Percentiles rank a stretch among this genome's conserved stretches.
phyloP scores from a whole-genome alignment of 2,329 filamentous ascomycete species.

The Microsporum audouinii region DNA sequence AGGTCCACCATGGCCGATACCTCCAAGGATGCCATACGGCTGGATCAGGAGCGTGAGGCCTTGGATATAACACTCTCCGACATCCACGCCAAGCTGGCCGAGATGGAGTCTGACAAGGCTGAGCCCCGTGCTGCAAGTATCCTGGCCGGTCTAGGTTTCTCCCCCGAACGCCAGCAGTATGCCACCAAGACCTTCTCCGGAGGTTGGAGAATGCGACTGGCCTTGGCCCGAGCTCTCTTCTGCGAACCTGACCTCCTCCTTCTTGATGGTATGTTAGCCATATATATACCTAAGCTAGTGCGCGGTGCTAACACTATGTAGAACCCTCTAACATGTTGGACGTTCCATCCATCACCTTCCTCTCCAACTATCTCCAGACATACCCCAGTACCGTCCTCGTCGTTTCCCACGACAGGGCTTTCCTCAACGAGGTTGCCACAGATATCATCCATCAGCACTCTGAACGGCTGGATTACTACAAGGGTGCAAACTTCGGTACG shows the following conservation, averaged over 20 bases:
- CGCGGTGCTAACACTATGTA: conserved; percentile 20
- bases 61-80: conserved; percentile 85
- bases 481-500: conserved; percentile 74
- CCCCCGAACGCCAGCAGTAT: conserved; percentile 77
- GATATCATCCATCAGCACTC: conserved; percentile 99
- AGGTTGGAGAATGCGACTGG: conserved; percentile 98
- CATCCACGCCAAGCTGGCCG: conserved; percentile 78
- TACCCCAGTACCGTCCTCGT: conserved; percentile 94
- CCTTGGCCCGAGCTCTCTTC: conserved; percentile 86
- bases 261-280: conserved; percentile 53
- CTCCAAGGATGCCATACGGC: conserved; percentile 69
- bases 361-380: conserved; percentile 84
- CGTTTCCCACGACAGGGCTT: conserved; percentile 96
- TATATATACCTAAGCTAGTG: background rate
- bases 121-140: conserved; percentile 93
- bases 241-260: conserved; percentile 92
- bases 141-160: conserved; percentile 92
- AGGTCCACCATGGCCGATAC: conserved; percentile 77
- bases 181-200: conserved; percentile 97
- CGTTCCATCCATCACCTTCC: conserved; percentile 97
- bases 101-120: conserved; percentile 99
- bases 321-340: conserved; percentile 99
- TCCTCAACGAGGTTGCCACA: conserved; percentile 97
- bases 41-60: conserved; percentile 80
- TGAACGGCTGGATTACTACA: conserved; percentile 95